Percentiles rank a stretch among this genome's conserved stretches.
Conservation (phyloP, 2,329 filamentous ascomycete species). For the Chaetomium sp. region DNA sequence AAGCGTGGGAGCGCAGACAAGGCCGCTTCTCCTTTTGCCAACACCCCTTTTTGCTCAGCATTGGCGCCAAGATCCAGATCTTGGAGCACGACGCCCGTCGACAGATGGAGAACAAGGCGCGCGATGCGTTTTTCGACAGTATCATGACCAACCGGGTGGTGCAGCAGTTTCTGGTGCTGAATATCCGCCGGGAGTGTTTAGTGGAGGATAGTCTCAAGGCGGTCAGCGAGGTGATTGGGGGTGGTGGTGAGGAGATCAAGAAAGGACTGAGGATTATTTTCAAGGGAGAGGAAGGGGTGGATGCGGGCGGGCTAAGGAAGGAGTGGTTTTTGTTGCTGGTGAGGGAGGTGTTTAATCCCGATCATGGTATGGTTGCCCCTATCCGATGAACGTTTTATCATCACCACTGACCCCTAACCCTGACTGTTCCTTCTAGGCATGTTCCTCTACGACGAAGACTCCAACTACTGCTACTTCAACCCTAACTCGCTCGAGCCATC, state of each 20-base stretch:
- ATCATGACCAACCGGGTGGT: constrained; percentile 69
- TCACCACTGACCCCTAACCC: not conserved
- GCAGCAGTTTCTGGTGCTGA: constrained; percentile 71
- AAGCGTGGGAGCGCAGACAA: constrained; percentile 72
- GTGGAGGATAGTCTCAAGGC: constrained; percentile 81
- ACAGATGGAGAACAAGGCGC: constrained; percentile 82
- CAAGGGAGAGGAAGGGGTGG: constrained; percentile 80
- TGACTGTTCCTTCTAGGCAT: constrained; percentile 51
- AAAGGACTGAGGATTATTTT: constrained; percentile 85
- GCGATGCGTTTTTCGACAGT: constrained; percentile 86
- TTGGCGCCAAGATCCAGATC: constrained; percentile 87
- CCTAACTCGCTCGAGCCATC: constrained; percentile 83
- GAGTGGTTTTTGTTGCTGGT: constrained; percentile 91
- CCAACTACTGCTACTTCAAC: constrained; percentile 88
- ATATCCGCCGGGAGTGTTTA: constrained; percentile 74
- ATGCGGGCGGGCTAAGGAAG: constrained; percentile 82
- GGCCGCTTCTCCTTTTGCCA: constrained; percentile 83
- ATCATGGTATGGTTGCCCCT: constrained; percentile 59
- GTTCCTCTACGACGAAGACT: constrained; percentile 88
- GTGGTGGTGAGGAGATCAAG: constrained; percentile 78
- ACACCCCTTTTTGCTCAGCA: constrained; percentile 85
- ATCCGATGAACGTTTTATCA: not conserved
- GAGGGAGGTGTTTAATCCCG: constrained; percentile 83
- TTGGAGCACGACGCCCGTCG: constrained; percentile 80
- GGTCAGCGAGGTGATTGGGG: constrained; percentile 78